A percentile compares a stretch with the other conserved stretches of the same genome.
phyloP scores from a whole-genome alignment of 1,284 basidiomycete genomes.

The Agroathelia rolfsii region DNA sequence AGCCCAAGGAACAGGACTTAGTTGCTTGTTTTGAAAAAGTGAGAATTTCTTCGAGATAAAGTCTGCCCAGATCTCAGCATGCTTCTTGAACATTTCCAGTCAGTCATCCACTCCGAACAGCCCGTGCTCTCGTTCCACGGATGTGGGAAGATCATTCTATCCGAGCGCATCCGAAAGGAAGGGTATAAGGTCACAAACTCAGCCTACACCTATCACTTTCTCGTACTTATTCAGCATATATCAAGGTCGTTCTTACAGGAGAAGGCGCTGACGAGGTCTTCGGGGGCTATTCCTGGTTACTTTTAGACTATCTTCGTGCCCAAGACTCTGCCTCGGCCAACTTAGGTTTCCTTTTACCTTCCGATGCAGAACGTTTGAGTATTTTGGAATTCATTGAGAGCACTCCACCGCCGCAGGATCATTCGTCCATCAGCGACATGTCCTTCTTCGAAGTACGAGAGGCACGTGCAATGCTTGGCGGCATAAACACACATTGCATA shows the following conservation, averaged over 20 bases:
- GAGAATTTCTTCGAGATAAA: too few species aligned
- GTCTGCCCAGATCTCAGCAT: too few species aligned
- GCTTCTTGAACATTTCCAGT: too few species aligned
- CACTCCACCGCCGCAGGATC: conserved; percentile 7
- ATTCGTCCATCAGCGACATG: conserved; percentile 3
- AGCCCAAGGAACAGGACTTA: conserved; percentile 11
- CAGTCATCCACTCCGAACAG: conserved; percentile 11
- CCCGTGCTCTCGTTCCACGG: conserved; percentile 10
- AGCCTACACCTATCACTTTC: too few species aligned
- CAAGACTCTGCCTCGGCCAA: conserved; percentile 7
- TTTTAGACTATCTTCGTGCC: conserved; percentile 12
- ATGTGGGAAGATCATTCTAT: conserved; percentile 11
- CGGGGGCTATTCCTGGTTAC: conserved; percentile 12
- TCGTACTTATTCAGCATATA: too few species aligned
- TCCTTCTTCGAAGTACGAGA: conserved; percentile 2
- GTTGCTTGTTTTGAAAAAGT: conserved; percentile 12
- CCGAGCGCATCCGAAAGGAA: conserved; percentile 9
- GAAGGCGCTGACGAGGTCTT: conserved; percentile 15
- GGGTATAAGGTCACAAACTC: too few species aligned
- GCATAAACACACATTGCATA: conserved; percentile 8
- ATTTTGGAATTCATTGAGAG: conserved; percentile 6
- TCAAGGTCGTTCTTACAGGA: conserved; percentile 14
- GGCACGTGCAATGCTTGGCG: conserved; percentile 9
- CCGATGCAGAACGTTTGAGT: conserved; percentile 5
- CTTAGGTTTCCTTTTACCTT: conserved; percentile 10